phyloP scores from a whole-genome alignment of 768 basidiomycete species.

The Podaxis carcinomalis region DNA sequence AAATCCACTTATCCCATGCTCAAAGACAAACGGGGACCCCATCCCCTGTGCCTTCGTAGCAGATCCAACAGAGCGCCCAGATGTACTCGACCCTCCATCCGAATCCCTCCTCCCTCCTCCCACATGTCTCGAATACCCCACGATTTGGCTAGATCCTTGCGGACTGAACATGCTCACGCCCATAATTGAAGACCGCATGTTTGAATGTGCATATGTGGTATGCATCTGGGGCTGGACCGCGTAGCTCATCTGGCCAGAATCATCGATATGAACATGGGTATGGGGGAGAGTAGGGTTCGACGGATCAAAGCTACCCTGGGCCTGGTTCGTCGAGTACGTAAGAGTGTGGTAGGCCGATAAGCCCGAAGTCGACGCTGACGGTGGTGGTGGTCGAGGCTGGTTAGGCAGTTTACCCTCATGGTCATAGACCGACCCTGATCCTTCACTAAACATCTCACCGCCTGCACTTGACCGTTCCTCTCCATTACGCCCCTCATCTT shows the following conservation, averaged over 20 bases:
- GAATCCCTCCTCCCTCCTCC: neutral
- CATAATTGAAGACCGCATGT: neutral
- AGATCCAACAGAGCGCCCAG: neutral
- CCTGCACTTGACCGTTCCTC: neutral
- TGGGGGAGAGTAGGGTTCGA: neutral
- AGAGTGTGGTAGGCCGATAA: neutral
- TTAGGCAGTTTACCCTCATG: neutral
- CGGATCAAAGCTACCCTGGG: neutral
- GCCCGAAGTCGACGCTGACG: neutral
- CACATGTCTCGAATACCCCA: neutral
- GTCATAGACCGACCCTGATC: neutral
- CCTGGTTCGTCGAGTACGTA: neutral
- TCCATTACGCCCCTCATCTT: neutral
- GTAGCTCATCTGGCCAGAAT: neutral
- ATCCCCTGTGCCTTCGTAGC: neutral
- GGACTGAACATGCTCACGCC: neutral
- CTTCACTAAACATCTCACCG: neutral
- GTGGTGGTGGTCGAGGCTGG: neutral
- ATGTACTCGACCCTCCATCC: conserved; percentile 3
- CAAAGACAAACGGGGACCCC: neutral
- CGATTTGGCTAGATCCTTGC: neutral
- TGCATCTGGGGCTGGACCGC: neutral
- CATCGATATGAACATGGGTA: neutral
- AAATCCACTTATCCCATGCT: neutral
- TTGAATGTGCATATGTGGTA: neutral